Conservation (phyloP, 1,284 basidiomycete species). For the Ganoderma lucidum region DNA sequence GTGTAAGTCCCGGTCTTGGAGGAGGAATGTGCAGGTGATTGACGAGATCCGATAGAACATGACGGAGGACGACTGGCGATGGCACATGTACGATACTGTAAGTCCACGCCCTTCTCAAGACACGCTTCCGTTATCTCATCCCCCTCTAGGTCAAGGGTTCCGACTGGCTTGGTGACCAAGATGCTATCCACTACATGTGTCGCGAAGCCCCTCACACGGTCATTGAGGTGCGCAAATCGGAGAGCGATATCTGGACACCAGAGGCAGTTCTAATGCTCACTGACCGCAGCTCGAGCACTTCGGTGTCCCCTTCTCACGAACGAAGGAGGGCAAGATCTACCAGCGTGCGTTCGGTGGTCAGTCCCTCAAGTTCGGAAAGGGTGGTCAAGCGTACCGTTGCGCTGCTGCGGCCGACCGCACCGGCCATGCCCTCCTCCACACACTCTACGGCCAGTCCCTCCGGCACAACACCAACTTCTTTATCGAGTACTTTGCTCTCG, state of each 20-base stretch:
- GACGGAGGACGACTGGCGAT: slow-evolving; percentile 99
- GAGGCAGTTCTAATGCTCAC: neutral
- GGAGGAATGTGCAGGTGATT: slow-evolving; percentile 8
- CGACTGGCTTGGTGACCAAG: slow-evolving; percentile 99
- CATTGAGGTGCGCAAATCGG: slow-evolving; percentile 71
- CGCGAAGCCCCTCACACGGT: slow-evolving; percentile 95
- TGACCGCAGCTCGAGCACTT: slow-evolving; percentile 91
- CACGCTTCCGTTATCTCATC: slow-evolving; percentile 7
- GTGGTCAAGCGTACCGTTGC: slow-evolving; percentile 99
- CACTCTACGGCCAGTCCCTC: slow-evolving; percentile 98
- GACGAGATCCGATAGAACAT: slow-evolving; percentile 78
- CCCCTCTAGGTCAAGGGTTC: slow-evolving; percentile 90
- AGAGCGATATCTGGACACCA: slow-evolving; percentile 5
- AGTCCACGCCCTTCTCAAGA: slow-evolving; percentile 36
- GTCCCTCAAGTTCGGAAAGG: slow-evolving; percentile 97
- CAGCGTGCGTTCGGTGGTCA: slow-evolving; percentile 99
- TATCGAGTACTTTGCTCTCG: slow-evolving; percentile 99
- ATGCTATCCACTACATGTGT: slow-evolving; percentile 99
- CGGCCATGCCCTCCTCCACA: slow-evolving; percentile 98
- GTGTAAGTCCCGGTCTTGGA: slow-evolving; percentile 61
- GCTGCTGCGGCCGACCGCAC: slow-evolving; percentile 99
- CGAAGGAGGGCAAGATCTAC: slow-evolving; percentile 99
- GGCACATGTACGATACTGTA: slow-evolving; percentile 99
- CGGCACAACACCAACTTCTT: slow-evolving; percentile 99
- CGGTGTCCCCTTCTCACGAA: slow-evolving; percentile 98